Percentiles rank a stretch among this genome's conserved stretches.
Conservation (phyloP, 352 stramenopile species). For the Globisporangium paroecandrum region DNA sequence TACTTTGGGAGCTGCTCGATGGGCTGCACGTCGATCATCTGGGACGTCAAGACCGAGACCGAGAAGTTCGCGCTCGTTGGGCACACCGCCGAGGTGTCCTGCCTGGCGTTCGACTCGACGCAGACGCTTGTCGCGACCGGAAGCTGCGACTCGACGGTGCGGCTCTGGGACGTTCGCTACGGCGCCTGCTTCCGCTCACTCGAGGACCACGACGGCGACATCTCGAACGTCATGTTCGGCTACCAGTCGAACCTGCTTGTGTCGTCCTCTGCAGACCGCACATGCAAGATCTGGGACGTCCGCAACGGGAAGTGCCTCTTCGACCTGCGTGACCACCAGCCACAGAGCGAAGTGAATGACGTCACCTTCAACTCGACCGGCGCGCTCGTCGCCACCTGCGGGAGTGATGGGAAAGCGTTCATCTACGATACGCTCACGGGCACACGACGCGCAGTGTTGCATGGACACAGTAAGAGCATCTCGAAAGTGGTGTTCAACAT, state of each 20-base stretch:
- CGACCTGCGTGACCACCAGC: conserved; percentile 43
- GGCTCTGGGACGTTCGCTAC: conserved; percentile 70
- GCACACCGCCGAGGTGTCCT: conserved; percentile 69
- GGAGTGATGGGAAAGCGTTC: conserved; percentile 46
- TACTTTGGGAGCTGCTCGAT: conserved; percentile 70
- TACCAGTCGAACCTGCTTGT: conserved; percentile 50
- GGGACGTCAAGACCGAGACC: conserved; percentile 52
- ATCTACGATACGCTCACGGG: conserved; percentile 76
- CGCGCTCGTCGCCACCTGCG: conserved; percentile 52
- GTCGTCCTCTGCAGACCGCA: conserved; percentile 51
- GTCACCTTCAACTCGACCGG: conserved; percentile 66
- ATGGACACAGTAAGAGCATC: conserved; percentile 46
- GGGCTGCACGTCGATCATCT: conserved; percentile 64
- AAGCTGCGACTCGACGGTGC: conserved; percentile 61
- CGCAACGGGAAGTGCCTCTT: conserved; percentile 63
- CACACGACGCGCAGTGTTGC: conserved; percentile 38
- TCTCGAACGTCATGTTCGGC: conserved; percentile 65
- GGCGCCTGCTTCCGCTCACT: conserved; percentile 71
- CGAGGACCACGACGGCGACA: conserved; percentile 49
- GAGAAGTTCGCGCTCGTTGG: conserved; percentile 40
- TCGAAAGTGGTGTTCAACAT: conserved; percentile 60
- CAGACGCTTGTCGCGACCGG: conserved; percentile 51
- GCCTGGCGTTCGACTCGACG: conserved; percentile 49
- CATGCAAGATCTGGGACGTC: conserved; percentile 73
- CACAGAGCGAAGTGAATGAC: conserved; percentile 43